Evolutionary conservation across 1,284 basidiomycete genomes (phyloP), one percentile per base, ranked within the genome.

Genomic region (Cerrena zonata): DNA sequence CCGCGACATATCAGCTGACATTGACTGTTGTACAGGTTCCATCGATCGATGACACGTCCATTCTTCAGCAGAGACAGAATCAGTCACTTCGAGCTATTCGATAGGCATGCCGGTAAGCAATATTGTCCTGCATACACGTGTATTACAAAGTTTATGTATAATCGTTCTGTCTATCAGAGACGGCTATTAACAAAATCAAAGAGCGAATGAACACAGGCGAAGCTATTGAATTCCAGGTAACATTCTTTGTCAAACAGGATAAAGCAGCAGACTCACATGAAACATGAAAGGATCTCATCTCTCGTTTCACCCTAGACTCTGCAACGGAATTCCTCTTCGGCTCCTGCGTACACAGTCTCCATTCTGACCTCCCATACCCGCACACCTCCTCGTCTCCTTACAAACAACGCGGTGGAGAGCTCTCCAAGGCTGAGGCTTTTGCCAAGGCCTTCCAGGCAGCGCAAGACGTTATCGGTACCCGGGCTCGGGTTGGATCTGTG

Each of bases 311-410:
- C 15, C 30, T 50, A 2, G 49, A 50, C 22, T 21, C 26, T 15
- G 69, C 72, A 0, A 68, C 69, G 4, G 71, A 72, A 45, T 73
- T 73, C 54, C 65, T 75, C 45, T 74, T 75, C 54, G 69, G 67
- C 12, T 52, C 54, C n/a, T 63, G 65, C 48, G 66, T 72, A n/a
- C 48, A 67, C 52, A 65, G 65, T 25, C 63, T 75, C 23, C 36
- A 51, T 13, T 58, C 56, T 15, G 51, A 55, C 12, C 59, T 71
- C 1, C 70, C 70, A 10, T 68, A 66, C 47, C 64, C 69, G 2
- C 51, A 53, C 42, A 48, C 53, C 18, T 37, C 52, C 21, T 19
- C 25, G 19, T 18, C 26, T 13, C n/a, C 51, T n/a, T 21, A 38
- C 25, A 18, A 21, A 4, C 15, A 15, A n/a, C 2, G 3, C 2